Percentiles rank a stretch among this genome's conserved stretches.
Conservation (phyloP, 1,284 basidiomycete genomes). For the Volvariella volvacea region DNA sequence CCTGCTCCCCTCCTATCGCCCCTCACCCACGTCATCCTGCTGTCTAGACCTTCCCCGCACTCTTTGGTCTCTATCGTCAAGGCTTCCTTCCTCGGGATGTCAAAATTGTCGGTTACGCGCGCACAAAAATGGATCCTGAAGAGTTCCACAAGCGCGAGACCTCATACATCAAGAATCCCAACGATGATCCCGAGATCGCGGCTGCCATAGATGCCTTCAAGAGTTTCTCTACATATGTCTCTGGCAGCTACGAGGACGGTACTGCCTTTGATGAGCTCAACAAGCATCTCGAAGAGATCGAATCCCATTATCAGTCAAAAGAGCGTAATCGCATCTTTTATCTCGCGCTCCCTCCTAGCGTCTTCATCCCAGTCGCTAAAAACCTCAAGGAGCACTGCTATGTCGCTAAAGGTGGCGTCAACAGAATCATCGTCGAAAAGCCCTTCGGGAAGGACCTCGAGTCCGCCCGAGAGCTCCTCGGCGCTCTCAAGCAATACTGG, state of each 20-base stretch:
- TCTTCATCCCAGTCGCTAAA: slow-evolving; percentile 84
- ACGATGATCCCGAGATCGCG: slow-evolving; percentile 51
- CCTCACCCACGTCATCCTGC: slow-evolving; percentile 3
- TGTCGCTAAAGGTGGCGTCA: slow-evolving; percentile 57
- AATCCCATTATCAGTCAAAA: slow-evolving; percentile 58
- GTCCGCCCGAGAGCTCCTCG: slow-evolving; percentile 77
- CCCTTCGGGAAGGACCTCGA: slow-evolving; percentile 93
- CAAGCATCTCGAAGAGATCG: slow-evolving; percentile 72
- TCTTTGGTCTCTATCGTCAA: slow-evolving; percentile 82
- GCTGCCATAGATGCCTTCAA: slow-evolving; percentile 79
- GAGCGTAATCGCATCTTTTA: slow-evolving; percentile 83
- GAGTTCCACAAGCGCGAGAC: slow-evolving; percentile 84
- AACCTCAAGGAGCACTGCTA: slow-evolving; percentile 83
- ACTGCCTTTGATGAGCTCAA: slow-evolving; percentile 74
- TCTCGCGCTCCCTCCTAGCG: slow-evolving; percentile 89
- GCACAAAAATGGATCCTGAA: slow-evolving; percentile 86
- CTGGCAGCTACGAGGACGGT: slow-evolving; percentile 84
- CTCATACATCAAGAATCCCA: slow-evolving; percentile 76
- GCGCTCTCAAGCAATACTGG: slow-evolving; percentile 81
- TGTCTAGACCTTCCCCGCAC: slow-evolving; percentile 85
- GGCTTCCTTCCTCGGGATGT: slow-evolving; percentile 77
- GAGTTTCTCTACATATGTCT: slow-evolving; percentile 70
- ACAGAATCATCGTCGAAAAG: slow-evolving; percentile 94
- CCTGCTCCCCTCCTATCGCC: slow-evolving; percentile 5
- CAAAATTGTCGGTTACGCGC: slow-evolving; percentile 91